phyloP scores from a whole-genome alignment of 2,329 filamentous ascomycete genomes.

The Arthrobotrys megalospora region DNA sequence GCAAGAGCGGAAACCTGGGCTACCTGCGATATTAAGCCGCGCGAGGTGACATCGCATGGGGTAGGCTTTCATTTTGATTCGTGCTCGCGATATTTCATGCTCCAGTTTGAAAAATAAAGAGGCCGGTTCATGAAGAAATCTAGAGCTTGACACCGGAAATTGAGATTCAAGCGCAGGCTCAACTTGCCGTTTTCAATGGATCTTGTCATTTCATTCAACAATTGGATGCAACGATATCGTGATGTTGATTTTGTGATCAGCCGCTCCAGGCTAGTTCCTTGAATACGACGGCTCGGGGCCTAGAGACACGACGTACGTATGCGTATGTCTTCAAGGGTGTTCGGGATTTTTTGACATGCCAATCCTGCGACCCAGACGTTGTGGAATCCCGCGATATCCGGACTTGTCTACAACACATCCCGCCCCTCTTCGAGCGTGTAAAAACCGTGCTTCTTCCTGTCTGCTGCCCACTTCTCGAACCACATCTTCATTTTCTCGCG shows the following conservation, averaged over 20 bases:
- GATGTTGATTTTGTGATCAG: constrained; percentile 16
- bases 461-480: constrained; percentile 75
- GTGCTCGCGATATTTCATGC: constrained; percentile 25
- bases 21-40: constrained; percentile 60
- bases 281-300: not conserved
- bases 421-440: constrained; percentile 69
- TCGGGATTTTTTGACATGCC: constrained; percentile 11
- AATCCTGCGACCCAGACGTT: constrained; percentile 10
- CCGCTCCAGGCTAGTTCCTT: not conserved
- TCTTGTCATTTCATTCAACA: constrained; percentile 20
- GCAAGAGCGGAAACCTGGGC: constrained; percentile 28
- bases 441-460: constrained; percentile 76
- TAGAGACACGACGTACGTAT: not conserved
- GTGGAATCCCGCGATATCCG: constrained; percentile 2
- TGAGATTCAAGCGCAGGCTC: constrained; percentile 35
- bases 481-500: constrained; percentile 74
- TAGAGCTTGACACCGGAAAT: constrained; percentile 30
- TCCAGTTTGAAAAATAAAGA: constrained; percentile 17
- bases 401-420: constrained; percentile 49
- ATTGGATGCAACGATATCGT: constrained; percentile 33
- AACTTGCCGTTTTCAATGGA: constrained; percentile 37
- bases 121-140: constrained; percentile 30
- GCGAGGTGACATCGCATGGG: constrained; percentile 59
- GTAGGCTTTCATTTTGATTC: constrained; percentile 30
- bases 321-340: not conserved